phyloP scores from a whole-genome alignment of 306 rosid genomes.

The Elaeagnus macrophylla region DNA sequence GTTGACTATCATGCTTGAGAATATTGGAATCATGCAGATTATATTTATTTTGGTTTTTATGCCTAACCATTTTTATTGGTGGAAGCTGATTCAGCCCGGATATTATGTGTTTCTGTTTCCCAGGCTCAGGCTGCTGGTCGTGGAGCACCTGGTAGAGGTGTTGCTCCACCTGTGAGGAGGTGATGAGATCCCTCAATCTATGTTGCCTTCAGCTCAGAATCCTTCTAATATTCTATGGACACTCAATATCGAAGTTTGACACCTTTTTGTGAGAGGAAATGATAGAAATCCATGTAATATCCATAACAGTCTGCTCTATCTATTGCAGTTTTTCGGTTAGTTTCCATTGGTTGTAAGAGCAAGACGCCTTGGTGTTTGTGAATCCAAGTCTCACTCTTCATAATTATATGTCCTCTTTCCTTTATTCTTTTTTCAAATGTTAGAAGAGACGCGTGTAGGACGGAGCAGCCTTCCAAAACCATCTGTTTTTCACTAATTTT shows the following conservation, averaged over 20 bases:
- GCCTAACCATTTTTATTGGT: neutral
- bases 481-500: no score
- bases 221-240: neutral
- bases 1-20: neutral
- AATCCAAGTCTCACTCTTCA: no score
- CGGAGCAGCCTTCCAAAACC: no score
- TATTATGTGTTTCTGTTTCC: conserved; percentile 12
- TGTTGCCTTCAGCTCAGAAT: neutral
- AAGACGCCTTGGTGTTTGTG: no score
- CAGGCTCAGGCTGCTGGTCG: conserved; percentile 99
- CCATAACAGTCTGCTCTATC: no score
- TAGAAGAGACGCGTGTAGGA: no score
- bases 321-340: no score
- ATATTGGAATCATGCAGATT: conserved; percentile 1
- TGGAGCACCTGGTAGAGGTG: conserved; percentile 88
- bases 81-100: conserved; percentile 5
- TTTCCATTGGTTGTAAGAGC: no score
- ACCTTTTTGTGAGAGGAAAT: conserved; percentile 6
- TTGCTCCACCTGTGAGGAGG: conserved; percentile 75
- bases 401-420: no score
- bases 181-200: conserved; percentile 23
- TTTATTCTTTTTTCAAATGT: no score
- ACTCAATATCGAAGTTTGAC: conserved; percentile 16
- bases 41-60: neutral
- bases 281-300: no score